Base-by-base conservation (phyloP, 805 yeast species). In the Candida pini region DNA sequence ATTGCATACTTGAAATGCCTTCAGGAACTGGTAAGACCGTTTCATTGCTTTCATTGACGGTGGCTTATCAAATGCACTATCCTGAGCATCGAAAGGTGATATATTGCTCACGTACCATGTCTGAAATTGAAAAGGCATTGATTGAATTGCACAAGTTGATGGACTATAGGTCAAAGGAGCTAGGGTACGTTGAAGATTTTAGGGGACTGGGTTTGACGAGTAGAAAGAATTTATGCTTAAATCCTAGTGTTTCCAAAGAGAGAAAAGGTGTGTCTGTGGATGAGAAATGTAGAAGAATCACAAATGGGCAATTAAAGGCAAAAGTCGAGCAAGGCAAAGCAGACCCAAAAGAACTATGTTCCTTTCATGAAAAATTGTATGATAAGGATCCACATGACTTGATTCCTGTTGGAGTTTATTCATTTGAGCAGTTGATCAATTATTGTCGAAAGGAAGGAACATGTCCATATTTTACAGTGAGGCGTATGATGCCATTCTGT, bases 11-110 rank as follows among this genome's bases (percentile, higher is more conserved):
- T 53, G 99, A 92, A 64, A 92, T 92, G 99, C 99, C 99, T 47
- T 92, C 99, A 5, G 99, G 99, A 4, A 92, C 99, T 3, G 99
- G 99, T 28, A 92, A 92, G 58, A 92, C 99, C 25, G 84, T 92
- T 3, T 88, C 97, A 1, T 68, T 92, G 55, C 66, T 92, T 20
- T 87, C 97, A 0, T 63, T 92, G 29, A 87, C 97, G 0, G 87
- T 92, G 30, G 96, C 98, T 10, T 92, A 92, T 60, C 99, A 92
- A 58, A 78, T 86, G 85, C 67, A 61, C 54, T 89, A 90, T 56
- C 95, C 96, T 8, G 97, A 90, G 52, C 96, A 87, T 53, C 65
- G 96, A 13, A 92, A 90, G 68, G 79, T 92, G 46, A 86, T 92
- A 6, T 92, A 92, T 62, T 92, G 99, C 60, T 92, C 98, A 5